These are phyloP conservation scores for Xylaria sp. DNA, from an alignment of 2,329 filamentous ascomycete genomes.

Conservation along the genomic window DNA sequence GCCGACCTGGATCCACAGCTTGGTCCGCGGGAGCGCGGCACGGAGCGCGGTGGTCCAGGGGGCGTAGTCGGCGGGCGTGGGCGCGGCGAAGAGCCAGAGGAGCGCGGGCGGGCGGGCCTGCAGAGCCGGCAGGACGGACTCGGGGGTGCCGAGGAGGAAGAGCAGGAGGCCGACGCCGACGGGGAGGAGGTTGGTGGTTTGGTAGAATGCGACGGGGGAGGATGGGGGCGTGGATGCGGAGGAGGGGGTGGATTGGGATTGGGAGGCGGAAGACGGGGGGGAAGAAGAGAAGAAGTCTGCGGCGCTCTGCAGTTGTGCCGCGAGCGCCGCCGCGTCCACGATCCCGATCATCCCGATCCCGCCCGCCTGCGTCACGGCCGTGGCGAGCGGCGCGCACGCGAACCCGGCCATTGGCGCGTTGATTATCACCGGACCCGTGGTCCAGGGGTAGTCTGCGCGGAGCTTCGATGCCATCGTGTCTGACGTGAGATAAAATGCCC, in stretches of 20 bases:
- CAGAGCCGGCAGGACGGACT: neutral
- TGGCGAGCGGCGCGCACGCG: neutral
- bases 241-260: neutral
- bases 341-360: neutral
- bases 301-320: neutral
- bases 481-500: too few species aligned
- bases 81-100: neutral
- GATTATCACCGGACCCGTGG: neutral
- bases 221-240: neutral
- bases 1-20: constrained; percentile 60
- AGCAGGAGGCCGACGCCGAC: neutral
- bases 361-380: neutral
- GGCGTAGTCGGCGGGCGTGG: neutral
- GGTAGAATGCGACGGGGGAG: neutral
- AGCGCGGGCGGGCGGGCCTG: neutral
- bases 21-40: constrained; percentile 37
- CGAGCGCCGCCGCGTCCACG: neutral
- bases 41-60: neutral
- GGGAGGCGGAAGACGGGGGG: neutral
- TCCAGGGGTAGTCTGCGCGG: neutral
- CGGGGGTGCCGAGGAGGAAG: neutral
- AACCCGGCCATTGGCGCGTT: constrained; percentile 2
- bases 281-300: neutral
- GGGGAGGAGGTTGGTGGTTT: neutral
- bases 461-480: neutral